Evolutionary conservation across 495 filamentous ascomycete species (phyloP), one percentile per base, ranked within the genome.

Genomic region (Penicillium canariense): DNA sequence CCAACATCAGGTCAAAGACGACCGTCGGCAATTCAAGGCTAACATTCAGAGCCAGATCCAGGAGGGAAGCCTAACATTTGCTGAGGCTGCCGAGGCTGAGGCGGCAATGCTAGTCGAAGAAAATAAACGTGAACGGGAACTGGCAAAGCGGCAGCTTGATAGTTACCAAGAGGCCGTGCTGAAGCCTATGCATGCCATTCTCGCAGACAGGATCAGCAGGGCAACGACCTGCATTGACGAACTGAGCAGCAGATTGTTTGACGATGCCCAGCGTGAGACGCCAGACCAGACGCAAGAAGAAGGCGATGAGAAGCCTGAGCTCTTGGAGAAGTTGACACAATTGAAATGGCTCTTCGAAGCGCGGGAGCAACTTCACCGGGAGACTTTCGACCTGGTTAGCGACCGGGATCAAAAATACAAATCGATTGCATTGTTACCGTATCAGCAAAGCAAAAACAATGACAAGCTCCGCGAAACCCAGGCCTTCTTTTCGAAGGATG

Each of bases 301-400:
- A 69, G 93, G 93, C 50, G 92, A 97, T 61, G 93, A 96, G 66
- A 88, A 93, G 65, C 91, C 94, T 0, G 95, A 97, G 72, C 77
- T 97, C 0, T 77, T 97, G 2, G 94, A 98, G 70, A 94, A 94
- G 57, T 79, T 98, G 4, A 97, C 94, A 0, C 83, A 96, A 23
- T 77, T 97, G 9, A 98, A 98, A 64, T 98, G 94, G 94, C 86
- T 97, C 25, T 97, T 96, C 61, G 94, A 98, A 62, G 88, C 88
- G 5, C 85, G 92, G 5, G 95, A 98, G 68, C 79, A 83, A 49
- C 81, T 97, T 5, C 87, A 97, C 66, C 82, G 85, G 5, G 87
- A 90, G 58, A 73, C 89, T n/a, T 93, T 88, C 65, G 88, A 94
- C 32, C 74, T 98, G 1, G 80, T 96, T 6, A 84, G 82, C 22